These are phyloP conservation scores for Sporothrix mexicana DNA, from an alignment of 2,329 filamentous ascomycete genomes.

Conservation along the genomic window DNA sequence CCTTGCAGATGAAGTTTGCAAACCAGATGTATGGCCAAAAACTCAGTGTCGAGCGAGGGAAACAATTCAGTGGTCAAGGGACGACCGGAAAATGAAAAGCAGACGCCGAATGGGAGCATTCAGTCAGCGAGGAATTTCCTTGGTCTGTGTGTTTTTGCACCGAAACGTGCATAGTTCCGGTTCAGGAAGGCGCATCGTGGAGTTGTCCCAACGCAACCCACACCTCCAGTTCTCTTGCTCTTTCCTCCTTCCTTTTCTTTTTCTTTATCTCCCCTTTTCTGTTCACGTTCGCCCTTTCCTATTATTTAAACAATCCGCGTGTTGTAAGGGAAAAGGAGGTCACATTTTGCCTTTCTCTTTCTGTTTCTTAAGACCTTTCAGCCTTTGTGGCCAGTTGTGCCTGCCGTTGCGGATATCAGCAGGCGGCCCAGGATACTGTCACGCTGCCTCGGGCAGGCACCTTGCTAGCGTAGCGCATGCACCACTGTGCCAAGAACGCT, in stretches of 20 bases:
- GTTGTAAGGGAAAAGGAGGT: neutral
- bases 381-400: neutral
- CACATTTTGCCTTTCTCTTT: neutral
- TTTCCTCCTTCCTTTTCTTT: neutral
- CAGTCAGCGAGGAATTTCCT: neutral
- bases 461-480: conserved; percentile 16
- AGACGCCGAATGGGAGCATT: conserved; percentile 3
- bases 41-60: neutral
- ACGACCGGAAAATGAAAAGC: neutral
- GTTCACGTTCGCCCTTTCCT: neutral
- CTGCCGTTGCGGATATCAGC: neutral
- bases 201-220: neutral
- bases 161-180: conserved; percentile 9
- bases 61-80: neutral
- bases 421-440: conserved; percentile 17
- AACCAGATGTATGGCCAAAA: neutral
- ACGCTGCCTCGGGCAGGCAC: neutral
- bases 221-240: neutral
- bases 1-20: conserved; percentile 13
- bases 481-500: conserved; percentile 6
- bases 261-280: neutral
- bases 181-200: conserved; percentile 25
- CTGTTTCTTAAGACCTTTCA: neutral
- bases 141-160: neutral
- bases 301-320: neutral